Percentiles rank a stretch among this genome's conserved stretches.
Evolutionary conservation across 371 early-diverging fungal species (phyloP).

Genomic region (Circinella minor): DNA sequence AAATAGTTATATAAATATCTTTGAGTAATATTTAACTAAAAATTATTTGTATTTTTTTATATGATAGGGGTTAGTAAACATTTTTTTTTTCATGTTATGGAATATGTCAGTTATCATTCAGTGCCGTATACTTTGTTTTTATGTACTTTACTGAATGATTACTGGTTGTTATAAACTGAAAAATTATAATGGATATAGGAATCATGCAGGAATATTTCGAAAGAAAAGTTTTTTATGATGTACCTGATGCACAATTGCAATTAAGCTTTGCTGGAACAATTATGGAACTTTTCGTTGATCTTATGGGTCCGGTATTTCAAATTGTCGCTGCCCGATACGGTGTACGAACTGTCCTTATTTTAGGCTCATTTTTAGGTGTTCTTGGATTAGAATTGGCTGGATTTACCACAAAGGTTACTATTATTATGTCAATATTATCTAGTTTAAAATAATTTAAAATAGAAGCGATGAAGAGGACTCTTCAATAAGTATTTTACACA

Average conservation of each 20-base stretch:
- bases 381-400: constrained; percentile 45
- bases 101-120: too few species aligned
- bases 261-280: constrained; percentile 48
- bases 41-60: neutral
- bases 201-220: constrained; percentile 36
- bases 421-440: neutral
- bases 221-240: constrained; percentile 26
- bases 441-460: too few species aligned
- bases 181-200: constrained; percentile 5
- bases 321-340: constrained; percentile 30
- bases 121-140: too few species aligned
- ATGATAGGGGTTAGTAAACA: neutral
- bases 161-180: too few species aligned
- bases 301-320: constrained; percentile 38
- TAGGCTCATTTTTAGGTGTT: constrained; percentile 25
- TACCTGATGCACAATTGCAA: constrained; percentile 25
- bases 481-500: too few species aligned
- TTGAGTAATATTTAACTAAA: too few species aligned
- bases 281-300: constrained; percentile 36
- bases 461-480: too few species aligned
- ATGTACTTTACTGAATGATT: too few species aligned
- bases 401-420: constrained; percentile 30
- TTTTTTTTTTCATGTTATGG: too few species aligned
- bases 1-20: too few species aligned
- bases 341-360: constrained; percentile 27